Evolutionary conservation across 192 early-diverging fungal species (phyloP), one percentile per base, ranked within the genome.

Genomic region (Spizellomyces sp.): DNA sequence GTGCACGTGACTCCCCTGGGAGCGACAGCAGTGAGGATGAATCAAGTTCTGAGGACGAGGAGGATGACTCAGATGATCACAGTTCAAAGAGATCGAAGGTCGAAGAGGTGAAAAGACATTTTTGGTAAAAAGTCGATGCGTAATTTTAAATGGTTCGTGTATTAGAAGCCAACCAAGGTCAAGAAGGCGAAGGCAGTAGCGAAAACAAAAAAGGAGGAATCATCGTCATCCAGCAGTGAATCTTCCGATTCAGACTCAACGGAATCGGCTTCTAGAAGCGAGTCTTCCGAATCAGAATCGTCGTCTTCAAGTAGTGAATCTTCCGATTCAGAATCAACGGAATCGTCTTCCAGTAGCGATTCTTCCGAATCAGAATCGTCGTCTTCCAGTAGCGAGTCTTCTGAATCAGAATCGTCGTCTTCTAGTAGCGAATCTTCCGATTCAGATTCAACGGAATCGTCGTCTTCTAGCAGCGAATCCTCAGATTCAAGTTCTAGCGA

Each of bases 381-480:
- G 7, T 91, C 89, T 66, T 93, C 93, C 4, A 88, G 90, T 58
- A n/a, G n/a, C n/a, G n/a, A n/a, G 48, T 9, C 48, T 52, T 9
- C 48, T 52, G 48, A 10, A n/a, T 10, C 9, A 0, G n/a, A 19
- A 21, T 9, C 19, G 7, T 45, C 22, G 17, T 59, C 59, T 67
- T 60, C 69, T 52, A 57, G 43, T n/a, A 58, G 60, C 63, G 45
- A 65, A 43, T 15, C 36, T 4, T 36, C 45, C 1, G 27, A n/a
- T 47, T 65, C 63, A 10, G 63, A 65, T 15, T n/a, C n/a, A n/a
- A n/a, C n/a, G n/a, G n/a, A 19, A 21, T 9, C 19, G 7, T 45
- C 22, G 17, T 59, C 59, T 67, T 60, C 69, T 52, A 57, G 43
- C 41, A 58, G 60, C 63, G 45, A 65, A 43, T 15, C 36, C 22